Conservation (phyloP, 495 filamentous ascomycete species). For the Aspergillus sparsus region DNA sequence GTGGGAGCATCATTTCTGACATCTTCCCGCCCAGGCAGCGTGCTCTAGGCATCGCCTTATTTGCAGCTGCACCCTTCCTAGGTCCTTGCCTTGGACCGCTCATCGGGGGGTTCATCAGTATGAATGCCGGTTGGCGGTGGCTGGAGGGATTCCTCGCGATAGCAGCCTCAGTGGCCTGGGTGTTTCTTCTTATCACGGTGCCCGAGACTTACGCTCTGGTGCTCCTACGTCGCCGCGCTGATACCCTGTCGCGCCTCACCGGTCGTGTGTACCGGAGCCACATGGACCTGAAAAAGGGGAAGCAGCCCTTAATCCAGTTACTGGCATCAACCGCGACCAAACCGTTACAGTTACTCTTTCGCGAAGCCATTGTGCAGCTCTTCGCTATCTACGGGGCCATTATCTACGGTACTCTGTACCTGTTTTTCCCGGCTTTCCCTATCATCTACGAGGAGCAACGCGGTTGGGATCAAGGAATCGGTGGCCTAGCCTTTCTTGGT, state of each 20-base stretch:
- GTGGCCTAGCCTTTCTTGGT: slow-evolving; percentile 67
- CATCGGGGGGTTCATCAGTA: slow-evolving; percentile 52
- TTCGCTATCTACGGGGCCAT: slow-evolving; percentile 63
- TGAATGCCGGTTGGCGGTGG: slow-evolving; percentile 58
- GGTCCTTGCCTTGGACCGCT: slow-evolving; percentile 55
- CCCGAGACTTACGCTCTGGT: slow-evolving; percentile 67
- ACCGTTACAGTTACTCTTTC: slow-evolving; percentile 30
- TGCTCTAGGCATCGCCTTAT: slow-evolving; percentile 56
- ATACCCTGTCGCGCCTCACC: slow-evolving; percentile 39
- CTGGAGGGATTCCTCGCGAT: slow-evolving; percentile 47
- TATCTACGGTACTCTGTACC: slow-evolving; percentile 66
- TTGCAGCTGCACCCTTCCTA: slow-evolving; percentile 57
- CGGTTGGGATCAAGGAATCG: slow-evolving; percentile 61
- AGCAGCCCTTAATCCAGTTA: neutral
- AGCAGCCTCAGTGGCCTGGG: slow-evolving; percentile 41
- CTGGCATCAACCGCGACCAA: slow-evolving; percentile 28
- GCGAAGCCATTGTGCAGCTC: slow-evolving; percentile 29
- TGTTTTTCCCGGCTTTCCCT: slow-evolving; percentile 68
- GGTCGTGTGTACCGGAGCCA: slow-evolving; percentile 45
- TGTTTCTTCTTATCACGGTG: slow-evolving; percentile 51
- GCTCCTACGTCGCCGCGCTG: slow-evolving; percentile 33
- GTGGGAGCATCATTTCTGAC: slow-evolving; percentile 62
- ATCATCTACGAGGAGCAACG: slow-evolving; percentile 67
- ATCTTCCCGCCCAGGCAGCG: slow-evolving; percentile 58
- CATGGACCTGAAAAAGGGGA: slow-evolving; percentile 24